Evolutionary conservation across 768 basidiomycete genomes (phyloP).

Genomic region (Suillus spraguei): DNA sequence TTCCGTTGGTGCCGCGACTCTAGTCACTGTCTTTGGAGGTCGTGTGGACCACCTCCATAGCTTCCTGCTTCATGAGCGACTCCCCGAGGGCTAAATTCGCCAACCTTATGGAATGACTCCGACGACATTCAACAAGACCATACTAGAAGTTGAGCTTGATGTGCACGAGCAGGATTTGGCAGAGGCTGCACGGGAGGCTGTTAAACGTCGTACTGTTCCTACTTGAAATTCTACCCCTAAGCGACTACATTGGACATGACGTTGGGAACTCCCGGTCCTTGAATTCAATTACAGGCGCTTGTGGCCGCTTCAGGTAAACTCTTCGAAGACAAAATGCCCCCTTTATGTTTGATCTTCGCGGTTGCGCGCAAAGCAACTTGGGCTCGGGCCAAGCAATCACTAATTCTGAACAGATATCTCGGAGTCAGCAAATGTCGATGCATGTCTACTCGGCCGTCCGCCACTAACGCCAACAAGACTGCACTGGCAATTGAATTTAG

Average conservation of each 20-base stretch:
- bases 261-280: neutral
- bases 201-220: neutral
- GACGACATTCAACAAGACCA: slow-evolving; percentile 48
- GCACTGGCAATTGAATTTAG: too few relatives aligned
- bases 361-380: neutral
- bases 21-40: slow-evolving; percentile 73
- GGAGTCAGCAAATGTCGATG: too few relatives aligned
- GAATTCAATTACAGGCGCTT: neutral
- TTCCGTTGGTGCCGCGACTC: slow-evolving; percentile 56
- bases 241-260: neutral
- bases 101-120: slow-evolving; percentile 63
- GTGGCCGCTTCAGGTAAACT: neutral
- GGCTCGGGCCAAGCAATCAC: neutral
- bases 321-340: neutral
- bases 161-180: slow-evolving; percentile 4
- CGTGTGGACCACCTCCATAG: slow-evolving; percentile 53
- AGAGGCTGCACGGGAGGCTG: neutral
- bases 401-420: neutral
- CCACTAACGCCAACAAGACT: too few relatives aligned
- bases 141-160: neutral
- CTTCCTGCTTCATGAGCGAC: slow-evolving; percentile 64
- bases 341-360: neutral
- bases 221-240: too few relatives aligned
- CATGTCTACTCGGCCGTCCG: too few relatives aligned
- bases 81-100: slow-evolving; percentile 62